phyloP scores from a whole-genome alignment of 2,329 filamentous ascomycete species.

The Dothiorella sarmentorum region DNA sequence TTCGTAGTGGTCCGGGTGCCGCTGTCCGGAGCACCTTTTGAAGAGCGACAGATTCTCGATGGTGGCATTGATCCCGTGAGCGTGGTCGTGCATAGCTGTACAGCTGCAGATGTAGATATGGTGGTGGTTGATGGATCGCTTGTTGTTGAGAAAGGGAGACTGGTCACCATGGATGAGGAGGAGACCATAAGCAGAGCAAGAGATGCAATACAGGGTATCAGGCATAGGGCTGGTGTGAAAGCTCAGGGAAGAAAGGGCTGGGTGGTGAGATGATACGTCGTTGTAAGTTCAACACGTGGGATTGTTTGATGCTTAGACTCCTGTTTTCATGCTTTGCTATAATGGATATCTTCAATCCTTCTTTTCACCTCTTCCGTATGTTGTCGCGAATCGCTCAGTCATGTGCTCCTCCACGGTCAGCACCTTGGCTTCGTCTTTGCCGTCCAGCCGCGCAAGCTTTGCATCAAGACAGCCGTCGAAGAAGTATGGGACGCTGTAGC shows the following conservation, averaged over 20 bases:
- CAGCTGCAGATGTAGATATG: constrained; percentile 22
- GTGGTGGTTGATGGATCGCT: constrained; percentile 25
- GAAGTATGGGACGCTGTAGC: constrained; percentile 58
- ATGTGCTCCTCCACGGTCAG: constrained; percentile 28
- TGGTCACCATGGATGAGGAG: constrained; percentile 20
- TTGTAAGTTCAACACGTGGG: too few species aligned
- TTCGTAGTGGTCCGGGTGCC: constrained; percentile 36
- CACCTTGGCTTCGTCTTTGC: constrained; percentile 18
- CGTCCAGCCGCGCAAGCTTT: constrained; percentile 20
- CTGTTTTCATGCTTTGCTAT: neutral
- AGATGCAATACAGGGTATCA: constrained; percentile 20
- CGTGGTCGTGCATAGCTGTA: constrained; percentile 22
- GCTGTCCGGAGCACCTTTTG: constrained; percentile 31
- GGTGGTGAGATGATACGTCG: neutral
- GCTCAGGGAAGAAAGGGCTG: neutral
- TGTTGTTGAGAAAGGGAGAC: constrained; percentile 20
- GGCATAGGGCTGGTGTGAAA: constrained; percentile 21
- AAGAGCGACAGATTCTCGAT: constrained; percentile 29
- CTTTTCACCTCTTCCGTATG: neutral
- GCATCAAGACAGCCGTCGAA: constrained; percentile 53
- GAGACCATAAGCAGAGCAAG: constrained; percentile 20
- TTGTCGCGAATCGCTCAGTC: constrained; percentile 21
- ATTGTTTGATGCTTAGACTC: too few species aligned
- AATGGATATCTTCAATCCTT: neutral
- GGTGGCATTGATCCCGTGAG: constrained; percentile 38